A percentile compares a stretch with the other conserved stretches of the same genome.
phyloP scores from a whole-genome alignment of 495 filamentous ascomycete species.

The Alectoria sarmentosa region DNA sequence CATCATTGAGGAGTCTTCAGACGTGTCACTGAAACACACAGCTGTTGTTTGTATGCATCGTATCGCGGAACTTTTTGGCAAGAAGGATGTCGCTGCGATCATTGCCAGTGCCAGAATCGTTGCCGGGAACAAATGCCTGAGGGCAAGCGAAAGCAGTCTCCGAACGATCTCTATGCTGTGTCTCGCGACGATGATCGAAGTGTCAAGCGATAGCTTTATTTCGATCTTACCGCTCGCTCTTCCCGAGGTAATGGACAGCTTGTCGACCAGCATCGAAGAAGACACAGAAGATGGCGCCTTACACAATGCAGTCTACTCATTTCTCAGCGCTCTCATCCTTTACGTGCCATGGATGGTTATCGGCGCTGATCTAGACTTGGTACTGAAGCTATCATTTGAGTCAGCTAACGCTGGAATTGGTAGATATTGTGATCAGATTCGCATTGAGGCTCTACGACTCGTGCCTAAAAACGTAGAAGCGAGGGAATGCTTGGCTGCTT shows the following conservation, averaged over 20 bases:
- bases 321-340: slow-evolving; percentile 69
- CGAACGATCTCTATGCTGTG: slow-evolving; percentile 79
- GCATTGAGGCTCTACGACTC: slow-evolving; percentile 60
- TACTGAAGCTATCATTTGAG: slow-evolving; percentile 60
- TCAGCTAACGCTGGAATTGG: slow-evolving; percentile 55
- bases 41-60: slow-evolving; percentile 82
- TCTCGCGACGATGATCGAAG: slow-evolving; percentile 78
- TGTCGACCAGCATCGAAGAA: slow-evolving; percentile 52
- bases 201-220: slow-evolving; percentile 76
- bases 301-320: slow-evolving; percentile 73
- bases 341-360: slow-evolving; percentile 83
- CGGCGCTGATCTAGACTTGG: slow-evolving; percentile 56
- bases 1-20: slow-evolving; percentile 62
- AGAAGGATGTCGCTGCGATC: slow-evolving; percentile 66
- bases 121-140: slow-evolving; percentile 66
- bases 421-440: slow-evolving; percentile 52
- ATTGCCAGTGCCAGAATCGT: slow-evolving; percentile 61
- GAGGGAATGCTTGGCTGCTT: slow-evolving; percentile 56
- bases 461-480: slow-evolving; percentile 67
- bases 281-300: slow-evolving; percentile 51
- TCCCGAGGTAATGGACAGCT: slow-evolving; percentile 57
- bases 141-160: slow-evolving; percentile 61
- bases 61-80: slow-evolving; percentile 86
- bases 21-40: slow-evolving; percentile 68
- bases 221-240: slow-evolving; percentile 72